Evolutionary conservation across 768 basidiomycete genomes (phyloP).

Genomic region (Tremella mesenterica): DNA sequence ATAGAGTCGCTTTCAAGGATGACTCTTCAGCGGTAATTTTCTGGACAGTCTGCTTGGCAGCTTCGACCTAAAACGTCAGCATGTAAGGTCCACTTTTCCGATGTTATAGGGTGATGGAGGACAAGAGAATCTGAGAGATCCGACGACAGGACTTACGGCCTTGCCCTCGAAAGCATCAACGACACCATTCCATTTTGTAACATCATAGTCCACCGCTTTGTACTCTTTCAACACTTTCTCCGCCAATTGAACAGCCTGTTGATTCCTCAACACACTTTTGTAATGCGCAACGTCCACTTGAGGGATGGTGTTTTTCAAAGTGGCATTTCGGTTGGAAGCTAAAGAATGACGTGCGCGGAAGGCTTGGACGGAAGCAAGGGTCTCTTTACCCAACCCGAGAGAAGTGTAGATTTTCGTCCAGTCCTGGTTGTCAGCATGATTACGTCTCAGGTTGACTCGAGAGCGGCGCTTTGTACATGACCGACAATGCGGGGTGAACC

Average conservation of each 20-base stretch:
- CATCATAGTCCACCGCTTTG: conserved; percentile 92
- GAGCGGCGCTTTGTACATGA: neutral
- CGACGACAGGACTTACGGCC: conserved; percentile 60
- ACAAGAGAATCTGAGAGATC: no score
- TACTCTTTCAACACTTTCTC: conserved; percentile 81
- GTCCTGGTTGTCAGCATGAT: conserved; percentile 26
- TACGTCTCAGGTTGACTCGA: neutral
- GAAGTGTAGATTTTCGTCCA: conserved; percentile 45
- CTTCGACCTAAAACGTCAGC: conserved; percentile 56
- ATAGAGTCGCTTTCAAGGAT: conserved; percentile 82
- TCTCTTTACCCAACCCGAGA: conserved; percentile 55
- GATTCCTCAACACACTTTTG: conserved; percentile 84
- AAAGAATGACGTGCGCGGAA: conserved; percentile 94
- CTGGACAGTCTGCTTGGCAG: conserved; percentile 76
- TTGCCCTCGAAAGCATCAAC: conserved; percentile 95
- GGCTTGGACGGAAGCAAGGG: conserved; percentile 76
- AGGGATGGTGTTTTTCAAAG: conserved; percentile 50
- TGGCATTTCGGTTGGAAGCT: conserved; percentile 49
- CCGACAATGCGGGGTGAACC: no score
- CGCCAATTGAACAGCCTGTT: conserved; percentile 79
- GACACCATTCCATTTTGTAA: conserved; percentile 76
- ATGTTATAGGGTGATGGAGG: neutral
- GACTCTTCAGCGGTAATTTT: conserved; percentile 87
- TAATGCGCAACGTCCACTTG: conserved; percentile 87
- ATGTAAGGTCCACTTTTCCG: neutral